These are phyloP conservation scores for Allomyces arbusculus DNA, from an alignment of 192 early-diverging fungal species.

Conservation along the genomic window DNA sequence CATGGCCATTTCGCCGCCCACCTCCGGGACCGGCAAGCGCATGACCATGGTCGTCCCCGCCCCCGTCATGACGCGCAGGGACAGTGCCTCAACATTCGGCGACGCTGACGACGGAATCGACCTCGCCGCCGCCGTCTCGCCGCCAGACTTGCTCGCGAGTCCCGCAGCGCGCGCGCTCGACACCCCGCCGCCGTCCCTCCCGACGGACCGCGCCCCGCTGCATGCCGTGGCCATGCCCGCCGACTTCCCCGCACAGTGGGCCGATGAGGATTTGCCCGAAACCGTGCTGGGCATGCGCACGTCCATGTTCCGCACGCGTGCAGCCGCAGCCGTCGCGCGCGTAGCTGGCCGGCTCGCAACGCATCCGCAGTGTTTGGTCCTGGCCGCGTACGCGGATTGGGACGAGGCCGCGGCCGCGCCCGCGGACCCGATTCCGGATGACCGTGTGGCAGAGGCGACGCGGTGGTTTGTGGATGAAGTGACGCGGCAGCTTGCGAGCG, in stretches of 20 bases:
- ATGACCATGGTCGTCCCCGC: not conserved
- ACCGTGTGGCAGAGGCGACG: too few relatives aligned
- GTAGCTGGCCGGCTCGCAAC: not conserved
- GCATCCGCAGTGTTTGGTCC: not conserved
- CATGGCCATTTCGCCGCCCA: not conserved
- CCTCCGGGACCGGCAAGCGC: not conserved
- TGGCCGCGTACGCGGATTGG: too few relatives aligned
- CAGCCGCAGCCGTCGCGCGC: not conserved
- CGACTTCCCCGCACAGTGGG: not conserved
- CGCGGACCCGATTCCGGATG: too few relatives aligned
- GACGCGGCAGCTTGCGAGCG: too few relatives aligned
- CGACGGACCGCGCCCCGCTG: not conserved
- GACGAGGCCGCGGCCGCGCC: too few relatives aligned
- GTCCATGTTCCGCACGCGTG: not conserved
- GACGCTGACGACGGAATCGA: not conserved
- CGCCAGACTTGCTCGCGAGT: not conserved
- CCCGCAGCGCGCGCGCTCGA: not conserved
- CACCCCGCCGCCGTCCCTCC: not conserved
- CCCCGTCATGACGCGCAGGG: not conserved
- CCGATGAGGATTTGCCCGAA: not conserved
- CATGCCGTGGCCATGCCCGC: not conserved
- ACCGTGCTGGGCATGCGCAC: not conserved
- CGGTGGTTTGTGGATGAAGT: too few relatives aligned
- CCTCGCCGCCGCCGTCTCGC: not conserved
- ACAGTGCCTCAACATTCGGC: not conserved